These are phyloP conservation scores for Cryomyces minteri DNA, from an alignment of 495 filamentous ascomycete species.

Conservation along the genomic window DNA sequence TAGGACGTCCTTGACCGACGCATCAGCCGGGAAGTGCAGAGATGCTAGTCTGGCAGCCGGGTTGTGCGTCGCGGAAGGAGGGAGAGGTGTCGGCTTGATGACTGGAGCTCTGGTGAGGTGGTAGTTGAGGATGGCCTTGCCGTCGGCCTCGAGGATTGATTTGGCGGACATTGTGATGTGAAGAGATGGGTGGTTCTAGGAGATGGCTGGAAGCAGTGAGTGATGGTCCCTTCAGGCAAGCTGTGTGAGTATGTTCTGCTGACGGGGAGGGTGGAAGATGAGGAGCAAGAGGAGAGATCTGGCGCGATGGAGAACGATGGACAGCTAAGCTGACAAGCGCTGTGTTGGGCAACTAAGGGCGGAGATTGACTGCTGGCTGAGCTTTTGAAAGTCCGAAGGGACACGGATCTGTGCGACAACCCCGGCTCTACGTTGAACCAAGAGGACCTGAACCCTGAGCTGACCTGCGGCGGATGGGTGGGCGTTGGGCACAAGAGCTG, in stretches of 20 bases:
- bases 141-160: slow-evolving; percentile 94
- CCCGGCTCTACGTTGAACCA: too few species aligned
- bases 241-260: not conserved
- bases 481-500: too few species aligned
- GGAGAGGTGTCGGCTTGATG: slow-evolving; percentile 95
- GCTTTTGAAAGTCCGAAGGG: too few species aligned
- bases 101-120: slow-evolving; percentile 96
- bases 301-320: too few species aligned
- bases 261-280: not conserved
- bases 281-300: not conserved
- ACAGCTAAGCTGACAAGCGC: too few species aligned
- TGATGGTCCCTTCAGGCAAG: not conserved
- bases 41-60: slow-evolving; percentile 76
- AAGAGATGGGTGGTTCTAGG: slow-evolving; percentile 1
- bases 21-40: slow-evolving; percentile 83
- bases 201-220: not conserved
- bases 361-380: too few species aligned
- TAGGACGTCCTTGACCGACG: slow-evolving; percentile 53
- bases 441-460: too few species aligned
- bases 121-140: slow-evolving; percentile 99
- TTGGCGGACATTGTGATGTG: slow-evolving; percentile 79
- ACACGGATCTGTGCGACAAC: too few species aligned
- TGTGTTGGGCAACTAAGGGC: too few species aligned
- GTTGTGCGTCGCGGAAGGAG: slow-evolving; percentile 73
- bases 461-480: too few species aligned